A percentile compares a stretch with the other conserved stretches of the same genome.
phyloP scores from a whole-genome alignment of 2,329 filamentous ascomycete genomes.

The Zasmidium citrigriseum region DNA sequence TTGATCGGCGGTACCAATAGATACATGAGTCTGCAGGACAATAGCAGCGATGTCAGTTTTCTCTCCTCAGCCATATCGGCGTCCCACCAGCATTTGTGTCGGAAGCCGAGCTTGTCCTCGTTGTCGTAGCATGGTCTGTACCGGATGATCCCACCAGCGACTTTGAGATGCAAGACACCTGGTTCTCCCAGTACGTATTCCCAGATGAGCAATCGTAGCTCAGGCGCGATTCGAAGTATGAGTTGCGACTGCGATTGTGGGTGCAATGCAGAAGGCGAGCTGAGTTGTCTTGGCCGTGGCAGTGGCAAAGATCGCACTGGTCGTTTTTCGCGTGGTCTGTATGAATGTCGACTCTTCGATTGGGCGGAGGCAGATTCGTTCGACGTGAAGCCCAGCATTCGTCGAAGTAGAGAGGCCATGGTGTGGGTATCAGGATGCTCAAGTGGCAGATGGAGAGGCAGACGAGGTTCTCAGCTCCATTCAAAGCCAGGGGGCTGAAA shows the following conservation, averaged over 20 bases:
- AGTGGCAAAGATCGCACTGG: neutral
- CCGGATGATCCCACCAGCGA: neutral
- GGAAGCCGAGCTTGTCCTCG: neutral
- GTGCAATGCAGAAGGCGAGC: neutral
- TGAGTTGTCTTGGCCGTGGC: neutral
- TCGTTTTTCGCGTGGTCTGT: neutral
- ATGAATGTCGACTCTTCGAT: neutral
- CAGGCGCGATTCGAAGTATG: slow-evolving; percentile 1
- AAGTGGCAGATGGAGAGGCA: neutral
- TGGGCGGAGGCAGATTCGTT: neutral
- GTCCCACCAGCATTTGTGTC: slow-evolving; percentile 3
- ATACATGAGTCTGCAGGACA: slow-evolving; percentile 5
- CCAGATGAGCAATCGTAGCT: slow-evolving; percentile 6
- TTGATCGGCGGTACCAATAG: neutral
- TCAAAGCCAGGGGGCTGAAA: too few relatives aligned
- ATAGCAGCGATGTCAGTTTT: neutral
- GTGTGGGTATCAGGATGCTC: neutral
- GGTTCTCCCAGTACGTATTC: neutral
- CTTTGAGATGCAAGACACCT: slow-evolving; percentile 4
- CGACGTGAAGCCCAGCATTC: neutral
- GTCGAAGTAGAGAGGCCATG: neutral
- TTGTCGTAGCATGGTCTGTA: slow-evolving; percentile 1
- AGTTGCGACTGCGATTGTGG: neutral
- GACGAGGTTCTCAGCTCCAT: neutral
- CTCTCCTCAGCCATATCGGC: neutral